Conservation (phyloP, 305 asterid genomes). For the Andrographis paniculata region DNA sequence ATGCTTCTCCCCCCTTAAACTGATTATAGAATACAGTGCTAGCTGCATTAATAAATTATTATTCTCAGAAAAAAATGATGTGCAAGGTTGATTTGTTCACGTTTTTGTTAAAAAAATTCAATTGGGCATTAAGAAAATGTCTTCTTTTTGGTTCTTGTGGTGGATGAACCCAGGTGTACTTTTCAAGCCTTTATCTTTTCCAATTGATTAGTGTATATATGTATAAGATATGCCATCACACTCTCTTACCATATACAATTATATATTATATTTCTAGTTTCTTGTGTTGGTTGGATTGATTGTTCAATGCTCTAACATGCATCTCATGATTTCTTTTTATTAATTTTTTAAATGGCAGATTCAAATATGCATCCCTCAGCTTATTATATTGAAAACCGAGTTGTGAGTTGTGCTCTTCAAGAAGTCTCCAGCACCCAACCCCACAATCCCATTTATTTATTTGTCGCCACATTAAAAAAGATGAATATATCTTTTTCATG, state of each 20-base stretch:
- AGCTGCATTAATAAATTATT: background rate
- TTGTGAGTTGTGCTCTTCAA: constrained; percentile 31
- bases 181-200: constrained; percentile 20
- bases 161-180: constrained; percentile 12
- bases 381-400: constrained; percentile 13
- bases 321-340: constrained; percentile 27
- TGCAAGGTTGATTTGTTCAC: constrained; percentile 31
- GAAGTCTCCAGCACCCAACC: constrained; percentile 26
- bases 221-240: constrained; percentile 13
- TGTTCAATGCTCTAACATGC: constrained; percentile 36
- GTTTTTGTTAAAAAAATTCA: constrained; percentile 38
- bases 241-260: constrained; percentile 13
- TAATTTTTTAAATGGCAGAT: constrained; percentile 4
- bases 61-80: constrained; percentile 18
- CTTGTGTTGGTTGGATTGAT: constrained; percentile 31
- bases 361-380: too few relatives aligned
- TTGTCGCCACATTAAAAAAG: constrained; percentile 23
- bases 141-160: constrained; percentile 16
- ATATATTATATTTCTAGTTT: constrained; percentile 22
- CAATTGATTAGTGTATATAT: background rate
- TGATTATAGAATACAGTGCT: background rate
- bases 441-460: constrained; percentile 22
- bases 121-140: constrained; percentile 18
- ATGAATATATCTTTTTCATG: constrained; percentile 23
- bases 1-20: constrained; percentile 7